A percentile compares a stretch with the other conserved stretches of the same genome.
Evolutionary conservation across 2,329 filamentous ascomycete genomes (phyloP).

Genomic region (Trichoderma breve): DNA sequence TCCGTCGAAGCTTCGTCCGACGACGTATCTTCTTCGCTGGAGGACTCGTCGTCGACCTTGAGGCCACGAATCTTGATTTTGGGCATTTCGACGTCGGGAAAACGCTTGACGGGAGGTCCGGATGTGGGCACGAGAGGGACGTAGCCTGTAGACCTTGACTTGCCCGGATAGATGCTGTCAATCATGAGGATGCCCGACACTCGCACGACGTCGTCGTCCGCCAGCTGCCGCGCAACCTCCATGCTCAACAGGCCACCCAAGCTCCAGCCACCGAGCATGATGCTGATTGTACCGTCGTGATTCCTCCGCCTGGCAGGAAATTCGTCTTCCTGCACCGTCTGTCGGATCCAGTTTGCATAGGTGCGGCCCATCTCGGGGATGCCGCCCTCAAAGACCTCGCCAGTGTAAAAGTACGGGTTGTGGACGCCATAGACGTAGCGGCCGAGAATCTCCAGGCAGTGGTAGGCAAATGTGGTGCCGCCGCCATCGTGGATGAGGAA

Average conservation of each 20-base stretch:
- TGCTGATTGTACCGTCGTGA: constrained; percentile 31
- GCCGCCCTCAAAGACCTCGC: constrained; percentile 49
- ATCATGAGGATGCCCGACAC: constrained; percentile 53
- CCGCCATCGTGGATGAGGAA: constrained; percentile 61
- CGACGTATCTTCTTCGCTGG: constrained; percentile 8
- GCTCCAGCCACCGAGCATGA: constrained; percentile 57
- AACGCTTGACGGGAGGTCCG: neutral
- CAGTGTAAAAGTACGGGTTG: constrained; percentile 52
- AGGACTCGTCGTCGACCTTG: constrained; percentile 21
- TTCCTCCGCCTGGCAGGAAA: constrained; percentile 32
- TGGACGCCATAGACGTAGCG: constrained; percentile 54
- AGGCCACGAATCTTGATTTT: neutral
- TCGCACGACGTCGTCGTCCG: constrained; percentile 35
- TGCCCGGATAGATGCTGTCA: constrained; percentile 46
- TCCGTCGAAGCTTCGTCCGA: neutral
- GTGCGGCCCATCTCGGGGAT: constrained; percentile 53
- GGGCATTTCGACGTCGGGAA: neutral
- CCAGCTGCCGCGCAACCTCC: constrained; percentile 47
- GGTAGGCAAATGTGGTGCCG: constrained; percentile 58
- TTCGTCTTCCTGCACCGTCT: constrained; percentile 31
- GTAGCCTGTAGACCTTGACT: constrained; percentile 16
- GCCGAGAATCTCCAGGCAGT: constrained; percentile 49
- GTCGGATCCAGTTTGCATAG: constrained; percentile 48
- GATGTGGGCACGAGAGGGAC: neutral
- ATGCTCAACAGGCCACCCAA: constrained; percentile 52